Evolutionary conservation across 257 asterid species (phyloP).

Genomic region (Knoxia roxburghii): DNA sequence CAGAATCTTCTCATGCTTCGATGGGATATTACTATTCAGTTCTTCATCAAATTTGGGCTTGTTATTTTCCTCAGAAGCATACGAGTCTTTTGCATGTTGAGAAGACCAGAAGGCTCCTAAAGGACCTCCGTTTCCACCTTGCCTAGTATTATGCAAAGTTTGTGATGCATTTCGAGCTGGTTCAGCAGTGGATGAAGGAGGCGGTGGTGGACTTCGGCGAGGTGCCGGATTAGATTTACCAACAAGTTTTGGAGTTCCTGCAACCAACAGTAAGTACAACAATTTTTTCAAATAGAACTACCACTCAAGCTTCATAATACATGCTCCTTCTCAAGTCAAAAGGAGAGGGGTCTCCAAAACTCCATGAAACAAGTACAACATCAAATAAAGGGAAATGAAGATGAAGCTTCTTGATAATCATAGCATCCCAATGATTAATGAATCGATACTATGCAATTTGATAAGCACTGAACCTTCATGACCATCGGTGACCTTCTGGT

Average conservation of each 20-base stretch:
- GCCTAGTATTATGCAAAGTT: constrained; percentile 38
- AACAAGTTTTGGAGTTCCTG: constrained; percentile 66
- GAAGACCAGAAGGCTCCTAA: constrained; percentile 92
- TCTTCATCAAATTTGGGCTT: constrained; percentile 66
- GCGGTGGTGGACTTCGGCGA: constrained; percentile 89
- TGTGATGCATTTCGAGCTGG: constrained; percentile 40
- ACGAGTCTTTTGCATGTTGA: constrained; percentile 67
- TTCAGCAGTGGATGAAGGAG: constrained; percentile 63
- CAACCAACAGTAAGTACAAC: constrained; percentile 16
- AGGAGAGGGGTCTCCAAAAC: not conserved
- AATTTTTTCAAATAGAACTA: constrained; percentile 9
- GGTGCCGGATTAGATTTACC: constrained; percentile 75
- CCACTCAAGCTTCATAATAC: not conserved
- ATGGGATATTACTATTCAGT: constrained; percentile 25
- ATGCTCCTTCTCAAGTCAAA: not conserved
- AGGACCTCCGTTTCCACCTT: constrained; percentile 43
- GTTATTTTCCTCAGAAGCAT: constrained; percentile 40
- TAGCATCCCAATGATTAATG: not conserved
- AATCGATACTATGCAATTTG: constrained; percentile 1
- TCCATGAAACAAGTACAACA: not conserved
- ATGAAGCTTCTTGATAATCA: not conserved
- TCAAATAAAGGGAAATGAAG: not conserved
- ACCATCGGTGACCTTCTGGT: constrained; percentile 45
- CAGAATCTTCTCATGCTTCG: constrained; percentile 36
- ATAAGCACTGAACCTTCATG: constrained; percentile 45